A percentile compares a stretch with the other conserved stretches of the same genome.
phyloP scores from a whole-genome alignment of 2,329 filamentous ascomycete species.

The Anisogramma anomala region DNA sequence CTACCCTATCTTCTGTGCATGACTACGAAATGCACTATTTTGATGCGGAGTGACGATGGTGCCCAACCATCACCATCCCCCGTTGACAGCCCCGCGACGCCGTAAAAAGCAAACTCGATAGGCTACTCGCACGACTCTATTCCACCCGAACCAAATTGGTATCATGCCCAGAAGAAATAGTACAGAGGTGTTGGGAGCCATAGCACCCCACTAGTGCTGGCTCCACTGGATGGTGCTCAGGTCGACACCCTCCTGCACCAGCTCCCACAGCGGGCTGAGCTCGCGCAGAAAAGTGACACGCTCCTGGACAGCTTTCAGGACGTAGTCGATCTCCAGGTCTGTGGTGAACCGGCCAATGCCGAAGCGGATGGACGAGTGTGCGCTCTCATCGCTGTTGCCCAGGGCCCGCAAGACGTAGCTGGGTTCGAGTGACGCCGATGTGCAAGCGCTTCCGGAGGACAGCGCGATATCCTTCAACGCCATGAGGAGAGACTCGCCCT shows the following conservation, averaged over 20 bases:
- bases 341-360: conserved; percentile 97
- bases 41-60: conserved; percentile 7
- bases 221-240: conserved; percentile 97
- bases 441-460: conserved; percentile 93
- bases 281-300: conserved; percentile 88
- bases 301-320: conserved; percentile 84
- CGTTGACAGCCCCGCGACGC: conserved; percentile 11
- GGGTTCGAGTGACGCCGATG: conserved; percentile 89
- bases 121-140: background rate
- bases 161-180: conserved; percentile 4
- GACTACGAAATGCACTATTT: background rate
- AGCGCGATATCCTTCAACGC: conserved; percentile 95
- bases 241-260: conserved; percentile 94
- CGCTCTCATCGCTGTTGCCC: conserved; percentile 92
- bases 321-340: conserved; percentile 90
- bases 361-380: conserved; percentile 95
- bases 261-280: conserved; percentile 90
- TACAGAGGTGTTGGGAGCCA: background rate
- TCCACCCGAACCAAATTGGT: conserved; percentile 4
- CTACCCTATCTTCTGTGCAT: background rate
- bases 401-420: conserved; percentile 91
- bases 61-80: conserved; percentile 1
- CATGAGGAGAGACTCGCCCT: conserved; percentile 96
- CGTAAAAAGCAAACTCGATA: conserved; percentile 3
- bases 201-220: conserved; percentile 61